Conservation (phyloP, 2,329 filamentous ascomycete species). For the Sporothrix brasiliensis region DNA sequence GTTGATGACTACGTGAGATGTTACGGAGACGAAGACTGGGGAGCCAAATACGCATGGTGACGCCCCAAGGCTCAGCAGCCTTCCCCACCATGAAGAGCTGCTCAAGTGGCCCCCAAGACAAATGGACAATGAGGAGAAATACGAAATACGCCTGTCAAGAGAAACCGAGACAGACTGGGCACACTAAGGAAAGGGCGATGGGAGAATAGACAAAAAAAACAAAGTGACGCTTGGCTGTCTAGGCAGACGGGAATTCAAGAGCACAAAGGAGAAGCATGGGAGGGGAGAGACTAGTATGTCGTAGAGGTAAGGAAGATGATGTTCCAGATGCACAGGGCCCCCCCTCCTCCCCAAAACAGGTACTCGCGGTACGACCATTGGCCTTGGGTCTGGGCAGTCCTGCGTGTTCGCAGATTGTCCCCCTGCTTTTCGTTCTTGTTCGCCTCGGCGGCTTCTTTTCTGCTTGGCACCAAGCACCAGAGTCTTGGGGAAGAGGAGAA, state of each 20-base stretch:
- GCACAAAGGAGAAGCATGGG: not conserved
- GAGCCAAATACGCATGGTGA: too few relatives aligned
- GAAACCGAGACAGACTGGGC: not conserved
- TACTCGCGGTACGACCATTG: constrained; percentile 8
- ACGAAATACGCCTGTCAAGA: constrained; percentile 20
- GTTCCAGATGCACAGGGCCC: too few relatives aligned
- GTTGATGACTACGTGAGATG: not conserved
- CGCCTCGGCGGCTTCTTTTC: constrained; percentile 7
- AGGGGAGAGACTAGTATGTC: too few relatives aligned
- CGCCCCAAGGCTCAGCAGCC: constrained; percentile 23
- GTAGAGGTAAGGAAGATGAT: too few relatives aligned
- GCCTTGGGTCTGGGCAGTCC: not conserved
- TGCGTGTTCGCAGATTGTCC: too few relatives aligned
- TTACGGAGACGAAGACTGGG: not conserved
- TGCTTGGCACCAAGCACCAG: not conserved
- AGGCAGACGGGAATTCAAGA: constrained; percentile 9
- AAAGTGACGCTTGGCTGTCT: not conserved
- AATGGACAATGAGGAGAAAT: not conserved
- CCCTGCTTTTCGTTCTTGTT: not conserved
- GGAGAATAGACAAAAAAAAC: too few relatives aligned
- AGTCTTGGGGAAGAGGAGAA: not conserved
- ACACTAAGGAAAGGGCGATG: too few relatives aligned
- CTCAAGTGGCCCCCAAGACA: not conserved
- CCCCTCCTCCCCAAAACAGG: too few relatives aligned
- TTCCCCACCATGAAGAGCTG: not conserved